phyloP scores from a whole-genome alignment of 257 asterid species.

The Nicotiana paniculata region DNA sequence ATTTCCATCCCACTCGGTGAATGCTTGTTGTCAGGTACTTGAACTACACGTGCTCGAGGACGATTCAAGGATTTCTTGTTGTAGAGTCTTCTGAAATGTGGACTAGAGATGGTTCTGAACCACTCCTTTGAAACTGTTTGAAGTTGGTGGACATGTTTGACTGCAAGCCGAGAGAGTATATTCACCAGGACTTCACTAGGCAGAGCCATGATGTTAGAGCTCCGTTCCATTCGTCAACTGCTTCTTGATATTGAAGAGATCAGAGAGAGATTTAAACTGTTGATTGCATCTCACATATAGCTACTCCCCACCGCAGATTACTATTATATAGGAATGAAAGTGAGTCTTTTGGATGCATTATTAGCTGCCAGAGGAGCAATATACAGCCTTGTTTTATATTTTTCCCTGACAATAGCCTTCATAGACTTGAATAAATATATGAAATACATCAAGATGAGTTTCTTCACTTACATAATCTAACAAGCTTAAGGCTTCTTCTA shows the following conservation, averaged over 20 bases:
- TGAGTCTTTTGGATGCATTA: too few relatives aligned
- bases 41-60: not conserved
- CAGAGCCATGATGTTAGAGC: not conserved
- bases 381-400: too few relatives aligned
- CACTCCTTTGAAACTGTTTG: not conserved
- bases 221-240: not conserved
- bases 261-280: too few relatives aligned
- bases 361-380: too few relatives aligned
- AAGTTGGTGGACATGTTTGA: not conserved
- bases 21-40: not conserved
- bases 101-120: not conserved
- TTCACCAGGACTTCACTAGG: not conserved
- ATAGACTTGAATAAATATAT: too few relatives aligned
- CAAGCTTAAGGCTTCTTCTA: constrained; percentile 16
- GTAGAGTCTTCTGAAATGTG: not conserved
- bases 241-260: not conserved
- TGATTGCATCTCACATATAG: too few relatives aligned
- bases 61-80: not conserved
- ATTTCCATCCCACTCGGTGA: not conserved
- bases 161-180: not conserved
- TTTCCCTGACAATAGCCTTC: too few relatives aligned
- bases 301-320: too few relatives aligned
- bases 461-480: constrained; percentile 20
- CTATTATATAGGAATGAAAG: too few relatives aligned
- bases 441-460: not conserved